Evolutionary conservation across 495 filamentous ascomycete genomes (phyloP), one percentile per base, ranked within the genome.

Genomic region (Hypoxylon lenormandii): DNA sequence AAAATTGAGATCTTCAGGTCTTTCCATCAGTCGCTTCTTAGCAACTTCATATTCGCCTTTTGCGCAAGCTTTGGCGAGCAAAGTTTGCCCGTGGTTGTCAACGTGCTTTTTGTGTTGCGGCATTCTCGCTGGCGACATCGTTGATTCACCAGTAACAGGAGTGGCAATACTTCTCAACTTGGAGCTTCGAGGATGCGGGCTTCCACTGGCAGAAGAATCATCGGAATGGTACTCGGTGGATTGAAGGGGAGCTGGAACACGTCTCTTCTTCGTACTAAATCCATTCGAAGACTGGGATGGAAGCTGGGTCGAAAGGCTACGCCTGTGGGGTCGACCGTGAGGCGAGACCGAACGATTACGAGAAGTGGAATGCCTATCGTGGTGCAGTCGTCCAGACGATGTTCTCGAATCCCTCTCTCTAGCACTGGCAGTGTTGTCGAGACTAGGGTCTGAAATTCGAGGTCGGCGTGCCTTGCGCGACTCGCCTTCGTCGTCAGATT

Each of bases 1-100:
- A 50, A 93, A 84, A 76, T 98, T 91, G 52, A 98, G 80, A 78
- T 97, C 92, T 52, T 94, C 89, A 2, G 91, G 92, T 19, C 91
- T 88, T 71, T 94, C 90, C 4, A 87, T 82, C 30, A 92, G 81
- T 57, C 90, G 83, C 48, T 83, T 80, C 70, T 89, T 90, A 10
- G 90, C 91, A 10, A 78, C 79, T 12, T 94, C 90, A 53, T 90
- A 81, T 71, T 93, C 90, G 52, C 91, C 89, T 60, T 88, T 86
- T 3, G 92, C 91, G 73, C 91, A 93, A 22, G 92, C 93, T 64
- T 91, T 85, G n/a, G 92, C 92, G 26, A 97, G 84, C 21, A 88
- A 83, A 7, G 93, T 97, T 64, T 92, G 88, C 50, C 93, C 93
- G 75, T 91, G 94, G 46, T 89, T 88, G 79, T 97, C 92, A 8